These are phyloP conservation scores for Amaranthus hypochondriacus DNA, from an alignment of 148 eudicot genomes.

Conservation along the genomic window DNA sequence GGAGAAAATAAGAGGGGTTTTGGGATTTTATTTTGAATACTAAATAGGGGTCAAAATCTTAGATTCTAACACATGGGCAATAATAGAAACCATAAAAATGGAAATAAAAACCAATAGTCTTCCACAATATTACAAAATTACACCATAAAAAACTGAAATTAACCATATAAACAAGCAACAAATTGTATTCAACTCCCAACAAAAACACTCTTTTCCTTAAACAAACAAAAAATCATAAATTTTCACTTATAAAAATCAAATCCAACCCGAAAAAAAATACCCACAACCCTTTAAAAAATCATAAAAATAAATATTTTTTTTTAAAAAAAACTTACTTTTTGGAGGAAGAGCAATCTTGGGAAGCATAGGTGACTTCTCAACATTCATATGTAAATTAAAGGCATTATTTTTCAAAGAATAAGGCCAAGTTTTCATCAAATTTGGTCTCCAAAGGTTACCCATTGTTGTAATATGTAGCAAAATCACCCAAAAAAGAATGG, in stretches of 20 bases:
- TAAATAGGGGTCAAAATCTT: no score
- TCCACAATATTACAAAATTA: background rate
- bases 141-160: background rate
- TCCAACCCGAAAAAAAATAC: background rate
- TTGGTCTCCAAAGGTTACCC: constrained; percentile 52
- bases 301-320: background rate
- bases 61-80: background rate
- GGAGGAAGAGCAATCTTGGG: constrained; percentile 37
- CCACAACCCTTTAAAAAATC: background rate
- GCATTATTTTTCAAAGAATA: constrained; percentile 32
- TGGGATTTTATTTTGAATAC: no score
- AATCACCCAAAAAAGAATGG: constrained; percentile 41
- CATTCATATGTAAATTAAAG: constrained; percentile 21
- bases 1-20: no score
- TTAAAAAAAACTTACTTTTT: constrained; percentile 40
- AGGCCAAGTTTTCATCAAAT: constrained; percentile 56
- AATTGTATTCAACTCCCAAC: background rate
- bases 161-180: background rate
- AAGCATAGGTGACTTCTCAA: constrained; percentile 15
- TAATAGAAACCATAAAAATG: constrained; percentile 8
- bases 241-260: background rate
- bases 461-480: constrained; percentile 37
- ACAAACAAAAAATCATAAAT: background rate
- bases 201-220: background rate
- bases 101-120: constrained; percentile 1